Evolutionary conservation across 352 stramenopile genomes (phyloP).

Genomic region (Phytophthora aleatoria): DNA sequence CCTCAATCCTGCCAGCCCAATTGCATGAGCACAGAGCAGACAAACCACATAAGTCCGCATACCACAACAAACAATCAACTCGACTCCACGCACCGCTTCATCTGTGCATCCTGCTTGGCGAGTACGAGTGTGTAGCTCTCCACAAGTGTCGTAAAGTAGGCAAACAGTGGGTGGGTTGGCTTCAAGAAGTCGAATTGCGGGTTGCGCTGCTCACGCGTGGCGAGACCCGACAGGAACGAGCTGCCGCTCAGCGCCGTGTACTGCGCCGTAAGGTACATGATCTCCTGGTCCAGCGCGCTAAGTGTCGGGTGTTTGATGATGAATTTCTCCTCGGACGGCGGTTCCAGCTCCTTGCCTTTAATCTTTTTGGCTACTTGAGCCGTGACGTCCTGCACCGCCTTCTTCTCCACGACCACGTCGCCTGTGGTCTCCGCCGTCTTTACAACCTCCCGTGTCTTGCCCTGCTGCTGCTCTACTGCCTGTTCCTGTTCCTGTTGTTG

Average conservation of each 20-base stretch:
- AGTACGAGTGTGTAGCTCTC: slow-evolving; percentile 95
- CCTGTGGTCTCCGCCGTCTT: slow-evolving; percentile 37
- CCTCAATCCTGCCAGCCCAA: slow-evolving; percentile 44
- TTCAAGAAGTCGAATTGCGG: slow-evolving; percentile 98
- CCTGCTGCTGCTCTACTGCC: slow-evolving; percentile 17
- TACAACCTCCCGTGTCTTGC: slow-evolving; percentile 24
- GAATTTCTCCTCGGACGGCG: slow-evolving; percentile 74
- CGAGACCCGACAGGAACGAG: slow-evolving; percentile 95
- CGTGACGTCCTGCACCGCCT: slow-evolving; percentile 81
- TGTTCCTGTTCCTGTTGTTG: slow-evolving; percentile 35
- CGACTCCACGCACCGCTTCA: slow-evolving; percentile 52
- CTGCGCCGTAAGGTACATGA: slow-evolving; percentile 98
- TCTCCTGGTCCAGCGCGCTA: slow-evolving; percentile 94
- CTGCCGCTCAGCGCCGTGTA: slow-evolving; percentile 96
- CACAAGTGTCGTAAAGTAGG: slow-evolving; percentile 98
- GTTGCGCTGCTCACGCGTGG: slow-evolving; percentile 96
- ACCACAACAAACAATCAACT: slow-evolving; percentile 1
- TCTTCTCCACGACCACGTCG: slow-evolving; percentile 82
- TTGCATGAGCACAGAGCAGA: slow-evolving; percentile 6
- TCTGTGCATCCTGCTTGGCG: slow-evolving; percentile 66
- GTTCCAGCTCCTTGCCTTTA: slow-evolving; percentile 83
- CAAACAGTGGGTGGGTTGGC: slow-evolving; percentile 96
- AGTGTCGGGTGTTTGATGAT: slow-evolving; percentile 91
- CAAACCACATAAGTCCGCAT: slow-evolving; percentile 9
- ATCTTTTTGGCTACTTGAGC: slow-evolving; percentile 92